Conservation (phyloP, 2,329 filamentous ascomycete species). For the Penicillium sp. region DNA sequence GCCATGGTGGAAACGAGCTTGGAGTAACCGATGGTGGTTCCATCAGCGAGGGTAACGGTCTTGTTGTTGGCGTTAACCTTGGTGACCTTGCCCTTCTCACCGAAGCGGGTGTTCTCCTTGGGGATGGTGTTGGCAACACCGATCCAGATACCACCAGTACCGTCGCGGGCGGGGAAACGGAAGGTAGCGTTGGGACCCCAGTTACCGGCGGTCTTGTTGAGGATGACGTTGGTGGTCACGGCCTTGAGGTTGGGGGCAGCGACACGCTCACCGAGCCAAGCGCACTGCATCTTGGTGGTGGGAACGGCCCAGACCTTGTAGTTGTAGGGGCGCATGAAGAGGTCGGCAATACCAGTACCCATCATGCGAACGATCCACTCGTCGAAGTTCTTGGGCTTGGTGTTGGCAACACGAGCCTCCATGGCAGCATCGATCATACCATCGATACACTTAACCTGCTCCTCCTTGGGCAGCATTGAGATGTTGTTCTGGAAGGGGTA, state of each 20-base stretch:
- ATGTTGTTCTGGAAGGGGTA: constrained; percentile 99
- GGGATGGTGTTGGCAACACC: constrained; percentile 91
- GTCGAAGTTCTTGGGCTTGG: constrained; percentile 94
- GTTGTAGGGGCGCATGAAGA: constrained; percentile 99
- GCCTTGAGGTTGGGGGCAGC: constrained; percentile 94
- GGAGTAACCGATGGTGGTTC: constrained; percentile 84
- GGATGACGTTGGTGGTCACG: constrained; percentile 89
- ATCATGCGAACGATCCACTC: constrained; percentile 96
- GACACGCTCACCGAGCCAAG: constrained; percentile 98
- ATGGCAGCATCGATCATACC: constrained; percentile 94
- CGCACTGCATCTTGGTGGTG: constrained; percentile 99
- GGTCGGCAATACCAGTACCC: constrained; percentile 83
- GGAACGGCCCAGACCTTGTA: constrained; percentile 99
- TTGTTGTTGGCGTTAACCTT: constrained; percentile 86
- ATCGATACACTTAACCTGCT: constrained; percentile 91
- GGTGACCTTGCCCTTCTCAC: constrained; percentile 77
- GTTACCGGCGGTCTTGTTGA: constrained; percentile 92
- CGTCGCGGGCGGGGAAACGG: constrained; percentile 92
- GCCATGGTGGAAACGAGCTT: constrained; percentile 96
- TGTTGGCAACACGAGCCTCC: constrained; percentile 79
- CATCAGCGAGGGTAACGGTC: constrained; percentile 76
- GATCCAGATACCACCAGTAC: constrained; percentile 98
- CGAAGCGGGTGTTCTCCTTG: constrained; percentile 86
- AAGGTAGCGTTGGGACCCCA: constrained; percentile 99
- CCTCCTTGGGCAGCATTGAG: constrained; percentile 94